Percentiles rank a stretch among this genome's conserved stretches.
These are phyloP conservation scores for Psilocybe sp. DNA, from an alignment of 768 basidiomycete genomes.

Conservation along the genomic window DNA sequence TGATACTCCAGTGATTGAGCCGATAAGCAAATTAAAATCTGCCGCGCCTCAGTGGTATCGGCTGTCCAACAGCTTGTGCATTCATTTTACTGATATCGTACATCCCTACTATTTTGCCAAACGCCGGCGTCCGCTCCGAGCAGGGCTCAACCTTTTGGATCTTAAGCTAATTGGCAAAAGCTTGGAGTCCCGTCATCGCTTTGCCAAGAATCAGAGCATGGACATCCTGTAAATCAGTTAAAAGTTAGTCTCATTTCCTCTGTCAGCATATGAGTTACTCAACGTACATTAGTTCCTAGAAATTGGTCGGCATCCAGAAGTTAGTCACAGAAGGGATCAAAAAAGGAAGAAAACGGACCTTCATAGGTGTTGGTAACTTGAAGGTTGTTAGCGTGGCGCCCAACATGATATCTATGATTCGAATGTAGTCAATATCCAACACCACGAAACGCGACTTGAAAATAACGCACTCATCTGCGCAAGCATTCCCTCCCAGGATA, in stretches of 20 bases:
- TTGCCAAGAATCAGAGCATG: constrained; percentile 92
- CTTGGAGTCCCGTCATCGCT: constrained; percentile 85
- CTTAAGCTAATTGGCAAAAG: constrained; percentile 67
- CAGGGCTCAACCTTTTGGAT: too few species aligned
- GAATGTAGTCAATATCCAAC: neutral
- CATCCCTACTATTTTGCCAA: too few species aligned
- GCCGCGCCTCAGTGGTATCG: too few species aligned
- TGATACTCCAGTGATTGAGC: too few species aligned
- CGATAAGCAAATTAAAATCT: too few species aligned
- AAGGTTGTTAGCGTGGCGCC: constrained; percentile 91
- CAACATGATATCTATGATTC: constrained; percentile 78
- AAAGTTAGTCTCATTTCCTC: constrained; percentile 11
- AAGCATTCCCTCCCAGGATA: constrained; percentile 92
- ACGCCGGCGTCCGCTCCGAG: too few species aligned
- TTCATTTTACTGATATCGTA: too few species aligned
- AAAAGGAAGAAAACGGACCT: constrained; percentile 40
- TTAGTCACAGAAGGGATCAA: neutral
- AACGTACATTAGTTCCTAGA: constrained; percentile 58
- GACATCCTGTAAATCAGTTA: constrained; percentile 61
- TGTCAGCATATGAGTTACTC: neutral
- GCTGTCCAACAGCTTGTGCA: too few species aligned
- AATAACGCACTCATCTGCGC: constrained; percentile 78
- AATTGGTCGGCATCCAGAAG: neutral
- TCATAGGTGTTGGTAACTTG: constrained; percentile 98
- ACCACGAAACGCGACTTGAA: neutral